These are phyloP conservation scores for Penicillium tannophilum DNA, from an alignment of 495 filamentous ascomycete genomes.

Conservation along the genomic window DNA sequence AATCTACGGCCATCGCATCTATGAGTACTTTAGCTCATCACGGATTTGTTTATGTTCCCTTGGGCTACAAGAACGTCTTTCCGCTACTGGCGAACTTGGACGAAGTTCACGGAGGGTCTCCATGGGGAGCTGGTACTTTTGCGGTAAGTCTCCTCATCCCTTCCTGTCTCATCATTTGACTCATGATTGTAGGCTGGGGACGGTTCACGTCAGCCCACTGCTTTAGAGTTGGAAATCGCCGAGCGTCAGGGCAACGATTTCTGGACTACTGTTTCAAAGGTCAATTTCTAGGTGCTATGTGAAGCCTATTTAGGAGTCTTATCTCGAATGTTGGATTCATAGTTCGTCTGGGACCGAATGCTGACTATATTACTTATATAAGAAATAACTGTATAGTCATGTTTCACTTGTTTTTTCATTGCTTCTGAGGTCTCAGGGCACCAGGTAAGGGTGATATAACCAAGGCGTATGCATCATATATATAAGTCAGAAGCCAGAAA, in stretches of 20 bases:
- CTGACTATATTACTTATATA: no score
- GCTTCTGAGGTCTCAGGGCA: no score
- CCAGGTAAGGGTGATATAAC: no score
- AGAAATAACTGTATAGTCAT: no score
- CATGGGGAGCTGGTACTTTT: slow-evolving; percentile 97
- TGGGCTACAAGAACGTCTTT: slow-evolving; percentile 88
- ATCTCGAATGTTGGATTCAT: no score
- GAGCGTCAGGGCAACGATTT: slow-evolving; percentile 81
- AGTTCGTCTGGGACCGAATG: no score
- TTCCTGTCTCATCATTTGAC: neutral
- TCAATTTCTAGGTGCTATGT: slow-evolving; percentile 17
- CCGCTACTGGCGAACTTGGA: slow-evolving; percentile 62
- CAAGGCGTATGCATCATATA: neutral
- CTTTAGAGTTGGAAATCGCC: slow-evolving; percentile 75
- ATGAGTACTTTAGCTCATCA: slow-evolving; percentile 92
- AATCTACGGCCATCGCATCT: slow-evolving; percentile 77
- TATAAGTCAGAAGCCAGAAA: neutral
- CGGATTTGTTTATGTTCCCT: slow-evolving; percentile 91
- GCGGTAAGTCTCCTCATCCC: slow-evolving; percentile 51
- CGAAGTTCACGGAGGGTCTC: slow-evolving; percentile 80
- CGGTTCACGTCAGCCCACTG: slow-evolving; percentile 77
- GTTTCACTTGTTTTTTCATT: no score
- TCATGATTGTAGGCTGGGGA: slow-evolving; percentile 52
- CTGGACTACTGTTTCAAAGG: slow-evolving; percentile 75
- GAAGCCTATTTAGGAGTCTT: no score